Evolutionary conservation across 2,329 filamentous ascomycete genomes (phyloP).

Genomic region (Venturia asperata): DNA sequence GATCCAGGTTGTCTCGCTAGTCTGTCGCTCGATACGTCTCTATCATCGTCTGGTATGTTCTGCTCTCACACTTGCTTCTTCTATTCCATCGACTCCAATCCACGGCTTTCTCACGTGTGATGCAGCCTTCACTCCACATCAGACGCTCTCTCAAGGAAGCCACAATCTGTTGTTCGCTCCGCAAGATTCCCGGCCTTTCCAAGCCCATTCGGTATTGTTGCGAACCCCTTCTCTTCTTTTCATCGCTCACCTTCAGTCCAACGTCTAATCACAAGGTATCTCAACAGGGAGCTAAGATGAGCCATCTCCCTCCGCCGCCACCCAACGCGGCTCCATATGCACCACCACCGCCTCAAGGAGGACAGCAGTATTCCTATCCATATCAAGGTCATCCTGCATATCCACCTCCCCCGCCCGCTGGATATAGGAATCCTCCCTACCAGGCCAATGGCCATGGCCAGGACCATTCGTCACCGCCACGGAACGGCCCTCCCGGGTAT

Average conservation of each 20-base stretch:
- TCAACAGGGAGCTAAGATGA: background rate
- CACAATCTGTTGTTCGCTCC: background rate
- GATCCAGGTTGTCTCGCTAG: background rate
- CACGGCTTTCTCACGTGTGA: background rate
- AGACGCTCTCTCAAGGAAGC: background rate
- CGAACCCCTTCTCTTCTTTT: background rate
- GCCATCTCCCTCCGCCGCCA: conserved; percentile 18
- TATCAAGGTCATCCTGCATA: conserved; percentile 3
- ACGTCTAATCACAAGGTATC: background rate
- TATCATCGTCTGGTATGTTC: conserved; percentile 2
- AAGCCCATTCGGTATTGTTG: background rate
- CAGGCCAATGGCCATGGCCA: conserved; percentile 24
- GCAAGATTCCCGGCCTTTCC: background rate
- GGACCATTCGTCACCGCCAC: conserved; percentile 21
- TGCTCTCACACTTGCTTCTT: background rate
- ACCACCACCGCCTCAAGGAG: conserved; percentile 14
- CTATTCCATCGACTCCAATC: background rate
- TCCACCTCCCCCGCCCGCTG: conserved; percentile 3
- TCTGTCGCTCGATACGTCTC: background rate
- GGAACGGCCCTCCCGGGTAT: conserved; percentile 8
- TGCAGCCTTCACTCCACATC: background rate
- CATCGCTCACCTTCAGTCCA: background rate
- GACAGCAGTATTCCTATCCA: conserved; percentile 12
- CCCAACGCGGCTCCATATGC: conserved; percentile 17
- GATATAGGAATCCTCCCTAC: background rate